Base-by-base conservation (phyloP, 2,329 filamentous ascomycete species). In the Tolypocladium ophioglossoides region DNA sequence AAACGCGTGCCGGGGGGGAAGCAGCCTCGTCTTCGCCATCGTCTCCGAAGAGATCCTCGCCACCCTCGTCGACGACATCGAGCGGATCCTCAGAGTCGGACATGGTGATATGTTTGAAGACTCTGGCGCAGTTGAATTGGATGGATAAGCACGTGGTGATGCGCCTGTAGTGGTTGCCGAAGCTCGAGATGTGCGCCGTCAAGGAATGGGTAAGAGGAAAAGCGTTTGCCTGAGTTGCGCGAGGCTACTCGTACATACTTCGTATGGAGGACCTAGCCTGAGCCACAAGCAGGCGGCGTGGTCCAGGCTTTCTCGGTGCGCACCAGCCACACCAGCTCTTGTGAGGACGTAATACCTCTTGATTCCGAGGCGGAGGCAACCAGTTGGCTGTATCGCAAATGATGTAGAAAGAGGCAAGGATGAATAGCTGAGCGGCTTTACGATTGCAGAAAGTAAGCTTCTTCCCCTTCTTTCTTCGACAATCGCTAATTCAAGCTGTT, bases 1-100 rank as follows among this genome's bases (percentile, higher is more conserved):
- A 74, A 48, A 77, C 78, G 61, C 82, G 79, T 61, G 84, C 84
- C 64, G 83, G 83, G 78, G 51, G 84, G 78, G 59, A 83, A 69
- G 63, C 59, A 50, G 64, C 59, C 37, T 85, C 83, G 55, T 83
- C 80, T 60, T 87, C 74, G 39, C 73, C 79, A 52, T 78, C 79
- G 55, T 83, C 80, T 52, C 81, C 82, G 57, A 85, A 85, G 48
- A 85, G 74, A 63, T 85, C 82, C 63, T 82, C 82, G 55, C 74
- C 82, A 55, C 72, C 79, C 51, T 78, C 77, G 54, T 82, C 79
- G 54, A 79, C 72, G 55, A 72, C 70, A 51, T 79, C 77, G 61
- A 79, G 66, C 53, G 70, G 69, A 53, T 80, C 78, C 58, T 82
- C 79, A 1, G 78, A 78, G 61, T 82, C 78, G 20, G 79, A 82